Percentiles rank a stretch among this genome's conserved stretches.
These are phyloP conservation scores for Cryphonectria naterciae DNA, from an alignment of 2,329 filamentous ascomycete species.

Conservation along the genomic window DNA sequence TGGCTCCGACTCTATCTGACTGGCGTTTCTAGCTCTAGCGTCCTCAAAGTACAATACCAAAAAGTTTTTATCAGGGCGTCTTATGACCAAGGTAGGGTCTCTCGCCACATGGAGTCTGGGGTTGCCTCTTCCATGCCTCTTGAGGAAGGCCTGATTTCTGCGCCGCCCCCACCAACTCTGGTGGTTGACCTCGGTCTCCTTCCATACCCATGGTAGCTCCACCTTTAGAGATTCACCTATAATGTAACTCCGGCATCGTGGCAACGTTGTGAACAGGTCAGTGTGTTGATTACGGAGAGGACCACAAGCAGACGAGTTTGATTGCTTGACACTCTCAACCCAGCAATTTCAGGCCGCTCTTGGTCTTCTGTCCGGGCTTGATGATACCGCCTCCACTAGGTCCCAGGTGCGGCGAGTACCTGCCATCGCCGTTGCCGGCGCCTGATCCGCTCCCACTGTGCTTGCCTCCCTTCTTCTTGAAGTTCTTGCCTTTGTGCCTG, in stretches of 20 bases:
- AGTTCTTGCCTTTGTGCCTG: slow-evolving; percentile 56
- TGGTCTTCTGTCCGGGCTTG: slow-evolving; percentile 69
- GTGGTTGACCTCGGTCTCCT: neutral
- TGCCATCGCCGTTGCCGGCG: slow-evolving; percentile 35
- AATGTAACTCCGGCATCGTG: neutral
- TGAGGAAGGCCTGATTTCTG: neutral
- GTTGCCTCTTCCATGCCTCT: neutral
- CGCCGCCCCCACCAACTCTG: neutral
- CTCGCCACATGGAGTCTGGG: neutral
- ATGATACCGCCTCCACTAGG: slow-evolving; percentile 56
- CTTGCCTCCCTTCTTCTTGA: slow-evolving; percentile 42
- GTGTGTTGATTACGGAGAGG: neutral
- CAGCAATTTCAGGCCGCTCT: slow-evolving; percentile 64
- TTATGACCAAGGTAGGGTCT: neutral
- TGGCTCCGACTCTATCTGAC: neutral
- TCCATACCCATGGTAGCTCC: neutral
- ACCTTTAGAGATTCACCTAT: neutral
- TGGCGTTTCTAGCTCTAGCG: neutral
- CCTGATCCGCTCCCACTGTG: slow-evolving; percentile 41
- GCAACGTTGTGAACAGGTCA: neutral
- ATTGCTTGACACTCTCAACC: slow-evolving; percentile 46
- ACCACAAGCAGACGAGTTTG: neutral
- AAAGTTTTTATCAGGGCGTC: neutral
- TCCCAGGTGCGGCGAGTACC: slow-evolving; percentile 56
- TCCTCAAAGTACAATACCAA: neutral